Percentiles rank a stretch among this genome's conserved stretches.
Evolutionary conservation across 2,329 filamentous ascomycete genomes (phyloP).

Genomic region (Diaporthe humulicola): DNA sequence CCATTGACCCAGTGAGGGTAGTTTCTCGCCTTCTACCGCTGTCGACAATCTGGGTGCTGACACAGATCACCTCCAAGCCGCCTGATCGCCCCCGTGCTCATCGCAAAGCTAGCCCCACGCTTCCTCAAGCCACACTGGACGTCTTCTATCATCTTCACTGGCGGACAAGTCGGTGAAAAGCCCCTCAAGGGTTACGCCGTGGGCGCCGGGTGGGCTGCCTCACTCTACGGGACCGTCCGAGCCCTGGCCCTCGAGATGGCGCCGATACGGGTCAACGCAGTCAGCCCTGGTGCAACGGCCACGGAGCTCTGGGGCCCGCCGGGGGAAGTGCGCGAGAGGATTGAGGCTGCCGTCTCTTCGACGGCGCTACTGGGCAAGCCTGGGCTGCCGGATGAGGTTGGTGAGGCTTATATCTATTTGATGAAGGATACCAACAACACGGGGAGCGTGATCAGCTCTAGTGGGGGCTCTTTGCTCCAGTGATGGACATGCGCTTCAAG

Average conservation of each 20-base stretch:
- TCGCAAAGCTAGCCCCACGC: constrained; percentile 57
- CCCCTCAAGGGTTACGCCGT: constrained; percentile 53
- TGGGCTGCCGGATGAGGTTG: constrained; percentile 37
- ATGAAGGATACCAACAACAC: constrained; percentile 43
- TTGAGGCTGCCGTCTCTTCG: constrained; percentile 38
- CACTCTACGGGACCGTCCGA: constrained; percentile 59
- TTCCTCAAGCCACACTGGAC: constrained; percentile 54
- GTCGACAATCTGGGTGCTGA: neutral
- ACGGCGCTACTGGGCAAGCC: constrained; percentile 8
- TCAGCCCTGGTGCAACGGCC: constrained; percentile 60
- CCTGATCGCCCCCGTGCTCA: constrained; percentile 61
- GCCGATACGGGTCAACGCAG: constrained; percentile 65
- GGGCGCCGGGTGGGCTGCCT: constrained; percentile 59
- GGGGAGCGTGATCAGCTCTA: constrained; percentile 27
- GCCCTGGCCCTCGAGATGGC: constrained; percentile 65
- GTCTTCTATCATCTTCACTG: constrained; percentile 62
- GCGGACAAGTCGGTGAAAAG: constrained; percentile 58
- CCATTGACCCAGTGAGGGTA: neutral
- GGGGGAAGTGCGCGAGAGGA: constrained; percentile 37
- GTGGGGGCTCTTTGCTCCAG: constrained; percentile 32
- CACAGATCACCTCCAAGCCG: constrained; percentile 43
- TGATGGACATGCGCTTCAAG: neutral
- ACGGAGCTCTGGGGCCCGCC: constrained; percentile 52
- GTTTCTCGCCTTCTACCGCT: neutral
- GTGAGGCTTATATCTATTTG: constrained; percentile 36